Base-by-base conservation (phyloP, 2,329 filamentous ascomycete species). In the Penicillium griseofulvum region DNA sequence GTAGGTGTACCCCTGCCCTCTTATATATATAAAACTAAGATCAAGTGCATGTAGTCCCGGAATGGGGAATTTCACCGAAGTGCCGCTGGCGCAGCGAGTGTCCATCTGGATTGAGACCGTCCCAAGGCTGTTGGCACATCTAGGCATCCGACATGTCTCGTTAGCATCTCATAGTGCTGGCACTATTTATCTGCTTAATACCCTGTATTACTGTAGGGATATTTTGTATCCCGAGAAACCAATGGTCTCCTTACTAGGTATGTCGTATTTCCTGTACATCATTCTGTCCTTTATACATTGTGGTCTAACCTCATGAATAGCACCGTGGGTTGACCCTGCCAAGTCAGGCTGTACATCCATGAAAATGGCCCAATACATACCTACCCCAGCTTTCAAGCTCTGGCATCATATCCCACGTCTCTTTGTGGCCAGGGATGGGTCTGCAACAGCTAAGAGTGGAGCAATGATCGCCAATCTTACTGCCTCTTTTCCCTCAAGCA, bases 1-100 rank as follows among this genome's bases (percentile, higher is more conserved):
- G 52, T 54, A 45, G 19, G 24, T 34, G 28, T 11, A 26, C 5
- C 34, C 17, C 26, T 26, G 5, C 5, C 7, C 6, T 37, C 9
- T 12, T 24, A 28, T 24, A 19, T 17, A 19, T 26, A 4, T 7
- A 14, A 10, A 22, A 36, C 22, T 31, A 36, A 44, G 1, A 29
- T 38, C 19, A 22, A 3, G 22, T 22, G 3, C 12, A 24, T 14
- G 16, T 26, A 78, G 77, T 58, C 74, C 76, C 14, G 75, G 71
- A n/a, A 71, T 79, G 54, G 78, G 78, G 2, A 74, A 71, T 50
- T 77, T 76, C 17, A 76, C 74, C 1, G 59, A 65, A 1, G 75
- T 78, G 0, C 50, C 66, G 2, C 53, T 77, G 5, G 52, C 66
- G 8, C 52, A 69, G 26, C 68, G 78, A n/a, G 64, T 79, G 14